Percentiles rank a stretch among this genome's conserved stretches.
Evolutionary conservation across 768 basidiomycete species (phyloP).

Genomic region (Tricholoma sp.): DNA sequence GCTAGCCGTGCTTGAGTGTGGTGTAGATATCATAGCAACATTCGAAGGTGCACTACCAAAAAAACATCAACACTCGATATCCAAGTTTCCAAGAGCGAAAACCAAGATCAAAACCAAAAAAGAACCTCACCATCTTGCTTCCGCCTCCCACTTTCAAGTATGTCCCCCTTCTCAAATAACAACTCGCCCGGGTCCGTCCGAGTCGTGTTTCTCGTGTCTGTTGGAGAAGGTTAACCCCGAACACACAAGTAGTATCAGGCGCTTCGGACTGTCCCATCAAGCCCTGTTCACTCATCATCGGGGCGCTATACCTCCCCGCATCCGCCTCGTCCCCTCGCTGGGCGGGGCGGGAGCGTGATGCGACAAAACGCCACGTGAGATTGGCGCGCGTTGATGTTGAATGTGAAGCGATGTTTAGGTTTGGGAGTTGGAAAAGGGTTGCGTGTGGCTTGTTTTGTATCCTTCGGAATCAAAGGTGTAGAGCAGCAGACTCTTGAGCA

Average conservation of each 20-base stretch:
- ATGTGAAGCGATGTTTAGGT: neutral
- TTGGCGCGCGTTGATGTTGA: neutral
- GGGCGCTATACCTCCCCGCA: neutral
- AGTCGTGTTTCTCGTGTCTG: constrained; percentile 77
- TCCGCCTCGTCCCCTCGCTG: neutral
- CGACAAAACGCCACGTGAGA: constrained; percentile 4
- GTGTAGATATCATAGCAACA: neutral
- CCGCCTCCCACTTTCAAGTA: constrained; percentile 78
- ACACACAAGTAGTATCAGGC: too few relatives aligned
- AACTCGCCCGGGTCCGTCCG: constrained; percentile 80
- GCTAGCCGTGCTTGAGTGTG: neutral
- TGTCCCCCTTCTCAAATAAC: constrained; percentile 77
- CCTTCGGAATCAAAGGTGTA: neutral
- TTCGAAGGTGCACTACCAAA: constrained; percentile 34
- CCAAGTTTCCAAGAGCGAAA: too few relatives aligned
- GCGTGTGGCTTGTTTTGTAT: too few relatives aligned
- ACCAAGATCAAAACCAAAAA: neutral
- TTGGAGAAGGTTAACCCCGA: too few relatives aligned
- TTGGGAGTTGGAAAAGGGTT: neutral
- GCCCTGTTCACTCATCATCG: neutral
- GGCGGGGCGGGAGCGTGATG: neutral
- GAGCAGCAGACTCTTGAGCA: too few relatives aligned
- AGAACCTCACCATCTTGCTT: constrained; percentile 45
- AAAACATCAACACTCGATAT: neutral
- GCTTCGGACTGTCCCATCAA: too few relatives aligned